These are phyloP conservation scores for Cryptosporidium ryanae DNA, from an alignment of 169 alveolate genomes.

Conservation along the genomic window DNA sequence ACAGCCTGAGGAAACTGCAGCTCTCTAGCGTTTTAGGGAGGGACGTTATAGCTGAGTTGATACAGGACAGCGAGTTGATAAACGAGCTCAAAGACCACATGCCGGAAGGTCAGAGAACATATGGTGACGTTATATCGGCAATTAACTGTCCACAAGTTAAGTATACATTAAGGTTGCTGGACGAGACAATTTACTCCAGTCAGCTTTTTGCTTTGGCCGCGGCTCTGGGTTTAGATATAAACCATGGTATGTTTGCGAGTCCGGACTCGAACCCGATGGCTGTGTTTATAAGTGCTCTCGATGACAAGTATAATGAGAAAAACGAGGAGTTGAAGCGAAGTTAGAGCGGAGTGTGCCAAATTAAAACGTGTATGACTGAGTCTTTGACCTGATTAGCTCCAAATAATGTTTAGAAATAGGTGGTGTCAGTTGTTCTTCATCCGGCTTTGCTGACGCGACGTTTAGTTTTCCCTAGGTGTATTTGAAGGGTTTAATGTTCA, in stretches of 20 bases:
- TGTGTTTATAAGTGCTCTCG: constrained; percentile 42
- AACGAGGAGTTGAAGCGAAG: neutral
- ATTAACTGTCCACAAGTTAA: constrained; percentile 66
- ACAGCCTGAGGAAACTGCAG: neutral
- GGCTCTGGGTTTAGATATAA: constrained; percentile 45
- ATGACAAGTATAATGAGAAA: constrained; percentile 33
- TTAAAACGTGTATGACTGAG: no score
- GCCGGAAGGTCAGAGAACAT: constrained; percentile 36
- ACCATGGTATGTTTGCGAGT: constrained; percentile 1
- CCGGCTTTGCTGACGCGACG: no score
- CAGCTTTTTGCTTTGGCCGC: constrained; percentile 31
- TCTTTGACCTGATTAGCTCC: no score
- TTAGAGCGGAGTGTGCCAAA: neutral
- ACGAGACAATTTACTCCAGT: constrained; percentile 64
- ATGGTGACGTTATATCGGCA: constrained; percentile 21
- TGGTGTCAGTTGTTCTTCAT: no score
- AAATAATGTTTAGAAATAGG: no score
- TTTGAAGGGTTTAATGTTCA: constrained; percentile 39
- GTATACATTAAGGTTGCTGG: constrained; percentile 51
- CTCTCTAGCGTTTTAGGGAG: constrained; percentile 11
- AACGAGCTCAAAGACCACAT: constrained; percentile 40
- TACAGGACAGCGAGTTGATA: constrained; percentile 8
- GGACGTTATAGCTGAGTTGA: constrained; percentile 4
- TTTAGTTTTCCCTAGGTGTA: constrained; percentile 1
- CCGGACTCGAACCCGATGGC: constrained; percentile 34